phyloP scores from a whole-genome alignment of 31 red algal genomes.

The Bonnemaisonia californica region DNA sequence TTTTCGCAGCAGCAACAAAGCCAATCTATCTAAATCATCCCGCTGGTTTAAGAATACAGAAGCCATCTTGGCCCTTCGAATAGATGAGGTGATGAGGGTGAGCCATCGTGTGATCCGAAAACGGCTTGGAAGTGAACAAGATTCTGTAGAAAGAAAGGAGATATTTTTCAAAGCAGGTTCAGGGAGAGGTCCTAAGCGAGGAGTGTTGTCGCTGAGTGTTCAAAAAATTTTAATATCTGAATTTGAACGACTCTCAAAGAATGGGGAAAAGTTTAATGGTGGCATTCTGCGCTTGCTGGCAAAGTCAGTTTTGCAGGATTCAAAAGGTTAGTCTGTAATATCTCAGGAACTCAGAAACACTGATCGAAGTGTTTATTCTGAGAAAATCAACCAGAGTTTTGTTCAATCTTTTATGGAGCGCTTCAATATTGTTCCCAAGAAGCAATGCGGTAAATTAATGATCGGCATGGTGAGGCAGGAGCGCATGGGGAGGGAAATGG shows the following conservation, averaged over 20 bases:
- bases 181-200: not conserved
- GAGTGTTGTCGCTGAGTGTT: not conserved
- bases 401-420: slow-evolving; percentile 16
- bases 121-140: no score
- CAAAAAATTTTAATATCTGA: not conserved
- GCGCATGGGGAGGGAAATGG: not conserved
- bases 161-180: not conserved
- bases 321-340: not conserved
- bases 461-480: not conserved
- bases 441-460: not conserved
- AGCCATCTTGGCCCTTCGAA: no score
- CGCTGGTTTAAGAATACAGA: no score
- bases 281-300: not conserved
- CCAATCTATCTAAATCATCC: no score
- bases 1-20: no score
- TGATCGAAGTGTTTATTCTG: not conserved
- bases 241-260: slow-evolving; percentile 20
- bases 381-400: not conserved
- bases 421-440: slow-evolving; percentile 13
- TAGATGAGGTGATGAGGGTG: no score
- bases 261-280: slow-evolving; percentile 31
- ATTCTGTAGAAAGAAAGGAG: not conserved
- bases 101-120: no score
- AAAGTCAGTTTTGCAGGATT: not conserved
- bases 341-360: not conserved